Evolutionary conservation across 495 filamentous ascomycete species (phyloP).

Genomic region (Aspergillus homomorphus): DNA sequence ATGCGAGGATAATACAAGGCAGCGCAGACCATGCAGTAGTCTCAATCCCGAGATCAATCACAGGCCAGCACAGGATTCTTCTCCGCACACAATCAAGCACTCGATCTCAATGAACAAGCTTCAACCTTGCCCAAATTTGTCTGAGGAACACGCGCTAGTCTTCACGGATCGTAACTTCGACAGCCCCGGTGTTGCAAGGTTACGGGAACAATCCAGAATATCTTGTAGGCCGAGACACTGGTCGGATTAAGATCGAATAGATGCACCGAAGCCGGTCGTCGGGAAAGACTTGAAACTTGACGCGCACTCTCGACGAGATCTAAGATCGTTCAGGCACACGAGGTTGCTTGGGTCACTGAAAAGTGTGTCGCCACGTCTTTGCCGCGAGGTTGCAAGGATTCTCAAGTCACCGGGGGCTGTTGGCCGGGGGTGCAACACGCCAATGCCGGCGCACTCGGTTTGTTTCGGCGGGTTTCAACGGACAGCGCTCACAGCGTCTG

Average conservation of each 20-base stretch:
- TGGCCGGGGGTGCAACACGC: background rate
- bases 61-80: background rate
- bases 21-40: conserved; percentile 1
- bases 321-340: background rate
- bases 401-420: background rate
- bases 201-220: conserved; percentile 2
- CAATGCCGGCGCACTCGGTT: background rate
- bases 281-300: background rate
- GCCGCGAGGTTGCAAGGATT: background rate
- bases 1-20: conserved; percentile 14
- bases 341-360: background rate
- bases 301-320: background rate
- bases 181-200: background rate
- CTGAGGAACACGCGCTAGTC: background rate
- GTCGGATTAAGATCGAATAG: conserved; percentile 3
- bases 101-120: background rate
- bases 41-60: background rate
- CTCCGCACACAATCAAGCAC: background rate
- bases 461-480: conserved; percentile 7
- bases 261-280: conserved; percentile 1
- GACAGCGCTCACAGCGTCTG: background rate
- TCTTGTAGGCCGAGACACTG: conserved; percentile 7
- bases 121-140: too few species aligned
- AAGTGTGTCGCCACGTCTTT: conserved; percentile 3
- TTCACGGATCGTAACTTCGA: background rate